phyloP scores from a whole-genome alignment of 495 filamentous ascomycete species.

The Xylaria venustula region DNA sequence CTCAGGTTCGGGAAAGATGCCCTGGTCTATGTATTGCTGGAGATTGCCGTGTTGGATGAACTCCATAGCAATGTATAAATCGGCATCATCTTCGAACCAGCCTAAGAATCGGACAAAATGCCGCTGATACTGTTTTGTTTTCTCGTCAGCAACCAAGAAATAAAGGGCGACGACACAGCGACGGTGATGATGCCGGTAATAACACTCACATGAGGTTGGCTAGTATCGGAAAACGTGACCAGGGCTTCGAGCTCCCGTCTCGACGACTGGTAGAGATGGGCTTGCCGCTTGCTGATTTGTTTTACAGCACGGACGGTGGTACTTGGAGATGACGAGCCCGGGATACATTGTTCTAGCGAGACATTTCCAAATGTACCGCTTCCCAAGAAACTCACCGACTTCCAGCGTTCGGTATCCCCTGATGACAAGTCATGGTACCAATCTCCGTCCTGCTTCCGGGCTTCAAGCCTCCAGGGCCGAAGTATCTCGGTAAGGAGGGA shows the following conservation, averaged over 20 bases:
- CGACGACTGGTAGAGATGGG: not conserved
- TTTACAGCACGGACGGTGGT: not conserved
- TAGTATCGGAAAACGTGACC: not conserved
- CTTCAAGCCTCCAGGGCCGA: not conserved
- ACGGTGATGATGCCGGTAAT: not conserved
- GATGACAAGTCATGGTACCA: not conserved
- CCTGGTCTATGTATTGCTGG: slow-evolving; percentile 1
- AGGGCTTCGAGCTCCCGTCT: not conserved
- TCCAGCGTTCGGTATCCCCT: not conserved
- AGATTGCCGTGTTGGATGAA: slow-evolving; percentile 22
- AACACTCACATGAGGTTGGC: not conserved
- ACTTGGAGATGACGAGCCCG: not conserved
- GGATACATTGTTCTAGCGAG: not conserved
- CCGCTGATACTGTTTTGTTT: slow-evolving; percentile 5
- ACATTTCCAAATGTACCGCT: not conserved
- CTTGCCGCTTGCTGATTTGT: not conserved
- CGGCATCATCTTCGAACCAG: slow-evolving; percentile 31
- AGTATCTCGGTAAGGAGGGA: not conserved
- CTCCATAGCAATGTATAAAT: slow-evolving; percentile 41
- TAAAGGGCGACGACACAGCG: no score
- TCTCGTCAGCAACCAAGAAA: no score
- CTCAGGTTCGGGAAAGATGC: not conserved
- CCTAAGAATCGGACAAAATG: slow-evolving; percentile 35
- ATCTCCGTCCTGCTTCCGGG: not conserved
- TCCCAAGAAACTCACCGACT: not conserved